Evolutionary conservation across 139 green algal species (phyloP).

Genomic region (Closterium sp.): DNA sequence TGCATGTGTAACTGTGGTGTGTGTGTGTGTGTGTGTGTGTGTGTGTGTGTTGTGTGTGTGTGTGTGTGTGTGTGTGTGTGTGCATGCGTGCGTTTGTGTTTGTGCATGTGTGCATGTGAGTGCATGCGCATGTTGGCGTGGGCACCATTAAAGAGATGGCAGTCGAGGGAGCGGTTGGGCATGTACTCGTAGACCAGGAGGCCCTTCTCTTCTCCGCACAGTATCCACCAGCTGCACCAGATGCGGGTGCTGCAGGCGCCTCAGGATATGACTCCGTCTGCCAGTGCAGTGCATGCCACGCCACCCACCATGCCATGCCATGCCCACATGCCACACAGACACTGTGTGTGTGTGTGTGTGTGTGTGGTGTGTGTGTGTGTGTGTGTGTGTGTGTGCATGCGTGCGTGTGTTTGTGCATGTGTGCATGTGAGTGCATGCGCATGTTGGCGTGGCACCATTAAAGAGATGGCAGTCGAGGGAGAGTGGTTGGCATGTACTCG

Average conservation of each 20-base stretch:
- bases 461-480: constrained; percentile 38
- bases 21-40: no score
- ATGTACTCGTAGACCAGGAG: constrained; percentile 45
- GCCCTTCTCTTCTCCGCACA: not conserved
- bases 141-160: constrained; percentile 17
- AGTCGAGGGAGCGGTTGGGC: constrained; percentile 34
- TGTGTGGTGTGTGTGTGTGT: no score
- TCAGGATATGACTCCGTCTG: constrained; percentile 33
- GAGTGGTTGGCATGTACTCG: constrained; percentile 41
- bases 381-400: no score
- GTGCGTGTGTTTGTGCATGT: no score
- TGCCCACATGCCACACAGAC: no score
- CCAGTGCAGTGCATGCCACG: not conserved
- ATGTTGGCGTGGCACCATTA: not conserved
- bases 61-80: no score
- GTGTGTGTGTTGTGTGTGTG: no score
- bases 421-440: not conserved
- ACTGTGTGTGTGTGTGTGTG: no score
- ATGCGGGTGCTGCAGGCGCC: constrained; percentile 36
- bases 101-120: no score
- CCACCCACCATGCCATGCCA: not conserved
- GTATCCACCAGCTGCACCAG: constrained; percentile 26
- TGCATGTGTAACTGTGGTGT: no score
- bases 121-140: not conserved
- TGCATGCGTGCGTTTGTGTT: no score